Percentiles rank a stretch among this genome's conserved stretches.
These are phyloP conservation scores for Selaginella moellendorffii DNA, from an alignment of 75 land plant species.

Conservation along the genomic window DNA sequence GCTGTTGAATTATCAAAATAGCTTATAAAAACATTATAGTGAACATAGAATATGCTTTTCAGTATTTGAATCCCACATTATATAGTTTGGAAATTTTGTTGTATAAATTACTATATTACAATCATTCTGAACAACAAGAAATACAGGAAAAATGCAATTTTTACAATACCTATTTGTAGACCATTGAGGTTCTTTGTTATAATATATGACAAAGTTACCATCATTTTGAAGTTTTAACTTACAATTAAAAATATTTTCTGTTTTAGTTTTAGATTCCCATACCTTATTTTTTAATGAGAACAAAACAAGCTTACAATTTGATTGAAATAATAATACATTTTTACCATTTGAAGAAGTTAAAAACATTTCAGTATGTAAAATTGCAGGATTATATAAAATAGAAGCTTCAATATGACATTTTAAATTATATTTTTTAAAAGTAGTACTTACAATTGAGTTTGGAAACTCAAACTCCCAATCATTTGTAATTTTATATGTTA, in stretches of 20 bases:
- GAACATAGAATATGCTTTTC: background rate
- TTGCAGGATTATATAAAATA: too few species aligned
- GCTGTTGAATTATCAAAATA: background rate
- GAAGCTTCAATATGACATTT: too few species aligned
- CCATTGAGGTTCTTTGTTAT: background rate
- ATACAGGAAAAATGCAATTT: background rate
- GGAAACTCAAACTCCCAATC: too few species aligned
- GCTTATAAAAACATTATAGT: background rate
- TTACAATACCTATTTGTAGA: background rate
- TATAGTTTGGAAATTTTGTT: background rate
- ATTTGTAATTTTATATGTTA: too few species aligned
- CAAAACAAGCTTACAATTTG: background rate
- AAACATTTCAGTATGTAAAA: too few species aligned
- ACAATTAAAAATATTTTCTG: background rate
- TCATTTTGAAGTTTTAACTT: too few species aligned
- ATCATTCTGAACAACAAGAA: background rate
- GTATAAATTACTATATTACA: background rate
- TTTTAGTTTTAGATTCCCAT: background rate
- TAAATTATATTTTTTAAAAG: too few species aligned
- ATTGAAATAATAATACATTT: background rate
- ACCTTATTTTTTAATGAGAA: background rate
- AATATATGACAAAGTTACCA: background rate
- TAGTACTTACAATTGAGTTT: too few species aligned
- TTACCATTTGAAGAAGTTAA: too few species aligned
- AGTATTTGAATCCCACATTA: background rate